phyloP scores from a whole-genome alignment of 805 yeast genomes.

The Zygotorulaspora chibaensis region DNA sequence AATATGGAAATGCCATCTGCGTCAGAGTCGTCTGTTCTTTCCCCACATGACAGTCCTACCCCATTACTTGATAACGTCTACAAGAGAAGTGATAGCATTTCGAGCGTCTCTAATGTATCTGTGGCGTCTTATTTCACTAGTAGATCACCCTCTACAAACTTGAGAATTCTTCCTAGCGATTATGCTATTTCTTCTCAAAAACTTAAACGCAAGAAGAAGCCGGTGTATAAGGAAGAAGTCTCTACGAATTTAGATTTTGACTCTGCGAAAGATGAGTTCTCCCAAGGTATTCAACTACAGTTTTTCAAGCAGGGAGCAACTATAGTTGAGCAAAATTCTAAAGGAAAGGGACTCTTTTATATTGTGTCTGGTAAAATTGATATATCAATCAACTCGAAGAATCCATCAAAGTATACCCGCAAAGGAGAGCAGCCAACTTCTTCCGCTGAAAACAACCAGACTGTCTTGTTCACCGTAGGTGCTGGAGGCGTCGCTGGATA shows the following conservation, averaged over 20 bases:
- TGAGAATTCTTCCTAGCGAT: slow-evolving; percentile 28
- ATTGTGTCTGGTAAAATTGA: slow-evolving; percentile 76
- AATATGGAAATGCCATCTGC: slow-evolving; percentile 24
- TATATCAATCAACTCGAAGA: slow-evolving; percentile 35
- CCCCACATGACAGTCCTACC: slow-evolving; percentile 2
- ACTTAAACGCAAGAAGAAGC: slow-evolving; percentile 18
- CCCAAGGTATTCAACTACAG: slow-evolving; percentile 55
- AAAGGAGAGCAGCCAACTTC: slow-evolving; percentile 8
- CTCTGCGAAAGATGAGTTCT: slow-evolving; percentile 52
- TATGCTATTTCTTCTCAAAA: slow-evolving; percentile 17
- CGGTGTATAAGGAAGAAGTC: slow-evolving; percentile 22
- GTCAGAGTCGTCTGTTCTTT: slow-evolving; percentile 1
- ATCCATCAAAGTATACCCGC: neutral
- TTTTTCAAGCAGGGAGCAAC: slow-evolving; percentile 49
- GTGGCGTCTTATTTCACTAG: slow-evolving; percentile 14
- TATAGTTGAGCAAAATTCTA: slow-evolving; percentile 59
- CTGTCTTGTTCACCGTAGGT: slow-evolving; percentile 50
- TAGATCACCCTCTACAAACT: slow-evolving; percentile 15
- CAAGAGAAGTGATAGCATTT: slow-evolving; percentile 5
- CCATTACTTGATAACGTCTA: neutral
- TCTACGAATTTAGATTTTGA: slow-evolving; percentile 41
- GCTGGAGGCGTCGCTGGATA: slow-evolving; percentile 89
- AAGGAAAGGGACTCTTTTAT: slow-evolving; percentile 71
- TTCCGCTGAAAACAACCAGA: slow-evolving; percentile 15
- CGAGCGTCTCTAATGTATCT: slow-evolving; percentile 14